Conservation (phyloP, 345 rosid species). For the Erysimum cheiranthoides region DNA sequence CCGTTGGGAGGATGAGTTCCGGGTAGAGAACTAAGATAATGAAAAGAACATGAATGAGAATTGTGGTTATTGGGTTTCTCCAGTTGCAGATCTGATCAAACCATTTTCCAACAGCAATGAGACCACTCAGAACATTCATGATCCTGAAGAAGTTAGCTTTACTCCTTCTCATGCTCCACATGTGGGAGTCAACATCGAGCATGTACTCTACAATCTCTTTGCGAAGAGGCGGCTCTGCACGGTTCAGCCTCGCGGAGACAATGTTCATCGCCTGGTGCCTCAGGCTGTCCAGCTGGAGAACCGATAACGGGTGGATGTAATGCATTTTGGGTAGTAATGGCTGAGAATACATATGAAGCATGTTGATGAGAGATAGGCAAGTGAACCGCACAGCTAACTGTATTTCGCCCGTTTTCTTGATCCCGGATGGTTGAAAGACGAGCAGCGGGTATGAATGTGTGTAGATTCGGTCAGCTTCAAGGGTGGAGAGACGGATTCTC, state of each 20-base stretch:
- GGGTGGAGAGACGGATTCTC: constrained; percentile 89
- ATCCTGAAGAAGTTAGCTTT: constrained; percentile 71
- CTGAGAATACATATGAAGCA: constrained; percentile 87
- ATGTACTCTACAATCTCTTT: constrained; percentile 96
- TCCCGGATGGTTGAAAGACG: constrained; percentile 82
- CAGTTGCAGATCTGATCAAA: constrained; percentile 92
- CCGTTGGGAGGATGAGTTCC: constrained; percentile 85
- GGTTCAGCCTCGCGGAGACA: constrained; percentile 78
- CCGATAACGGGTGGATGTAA: constrained; percentile 86
- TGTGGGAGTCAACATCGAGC: constrained; percentile 98
- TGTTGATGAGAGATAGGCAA: constrained; percentile 74
- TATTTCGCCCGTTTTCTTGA: constrained; percentile 92
- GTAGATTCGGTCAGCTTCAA: constrained; percentile 90
- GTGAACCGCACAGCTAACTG: constrained; percentile 90
- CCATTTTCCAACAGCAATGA: constrained; percentile 87
- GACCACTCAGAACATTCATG: constrained; percentile 64
- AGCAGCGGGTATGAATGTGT: constrained; percentile 91
- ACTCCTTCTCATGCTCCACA: constrained; percentile 99
- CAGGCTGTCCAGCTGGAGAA: constrained; percentile 85
- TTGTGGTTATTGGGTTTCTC: constrained; percentile 91
- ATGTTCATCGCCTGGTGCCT: constrained; percentile 96
- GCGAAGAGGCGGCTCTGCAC: constrained; percentile 94
- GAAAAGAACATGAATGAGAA: constrained; percentile 81
- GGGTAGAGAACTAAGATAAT: constrained; percentile 86
- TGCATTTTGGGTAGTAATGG: constrained; percentile 97